Evolutionary conservation across 2,329 filamentous ascomycete genomes (phyloP), one percentile per base, ranked within the genome.

Genomic region (Penicillium sp.): DNA sequence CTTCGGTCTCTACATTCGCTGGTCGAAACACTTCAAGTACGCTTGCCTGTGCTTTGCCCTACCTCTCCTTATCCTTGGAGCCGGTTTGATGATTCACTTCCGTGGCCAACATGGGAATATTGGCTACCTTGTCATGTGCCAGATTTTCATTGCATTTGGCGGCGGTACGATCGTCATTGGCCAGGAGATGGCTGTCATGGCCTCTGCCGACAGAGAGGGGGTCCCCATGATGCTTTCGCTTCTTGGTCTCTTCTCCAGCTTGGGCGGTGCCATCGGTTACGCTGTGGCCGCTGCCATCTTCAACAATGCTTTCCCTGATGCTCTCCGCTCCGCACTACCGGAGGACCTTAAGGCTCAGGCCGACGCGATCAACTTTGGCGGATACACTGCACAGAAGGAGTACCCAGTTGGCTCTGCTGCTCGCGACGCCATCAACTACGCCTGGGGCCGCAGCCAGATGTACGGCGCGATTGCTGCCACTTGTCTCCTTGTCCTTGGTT

Each of bases 131-230:
- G 73, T 86, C 62, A 82, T 85, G 80, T 84, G 82, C 62, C 84
- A 86, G 68, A 81, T 86, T 58, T 81, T 87, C 64, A 83, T 86
- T 60, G 84, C 84, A 11, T 78, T 85, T 62, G 80, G 80, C 17
- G 84, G 84, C 5, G 82, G 82, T 59, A 84, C 83, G 21, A 76
- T 86, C 21, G 81, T 86, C 21, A 81, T 86, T 66, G 79, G 81
- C 60, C 77, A 85, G 66, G 83, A 89, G 66, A 83, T 89, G 66
- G 84, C 86, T 7, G 82, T 88, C 48, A 84, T 88, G 73, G 79
- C 84, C 0, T 82, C 83, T 5, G 82, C 83, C 19, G 81, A 81
- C 58, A 84, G 86, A 56, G 79, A 84, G 56, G 80, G 85, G 48
- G 78, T 87, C 7, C 84, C 85, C 13, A 75, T 78, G 67, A 70